Evolutionary conservation across 2,329 filamentous ascomycete genomes (phyloP).

Genomic region (Clonostachys solani): DNA sequence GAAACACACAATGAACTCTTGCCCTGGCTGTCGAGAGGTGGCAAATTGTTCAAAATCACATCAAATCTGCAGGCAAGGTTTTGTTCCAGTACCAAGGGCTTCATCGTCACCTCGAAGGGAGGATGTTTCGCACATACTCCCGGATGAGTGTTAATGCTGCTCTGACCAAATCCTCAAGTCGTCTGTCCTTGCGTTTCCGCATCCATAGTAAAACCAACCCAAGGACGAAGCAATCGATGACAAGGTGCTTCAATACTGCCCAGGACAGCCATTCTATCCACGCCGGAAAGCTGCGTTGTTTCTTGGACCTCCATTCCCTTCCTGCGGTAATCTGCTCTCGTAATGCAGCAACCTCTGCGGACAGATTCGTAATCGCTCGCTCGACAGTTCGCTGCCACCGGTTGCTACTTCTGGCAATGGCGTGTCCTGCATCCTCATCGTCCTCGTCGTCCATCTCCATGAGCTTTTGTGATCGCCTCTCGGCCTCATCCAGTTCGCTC

Average conservation of each 20-base stretch:
- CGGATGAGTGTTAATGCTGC: conserved; percentile 53
- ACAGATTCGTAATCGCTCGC: conserved; percentile 80
- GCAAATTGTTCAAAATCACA: neutral
- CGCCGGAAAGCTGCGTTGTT: conserved; percentile 57
- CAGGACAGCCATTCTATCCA: conserved; percentile 72
- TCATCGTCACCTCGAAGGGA: conserved; percentile 48
- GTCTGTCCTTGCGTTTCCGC: conserved; percentile 64
- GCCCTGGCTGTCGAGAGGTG: too few species aligned
- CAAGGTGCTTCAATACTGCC: conserved; percentile 67
- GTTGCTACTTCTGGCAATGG: conserved; percentile 30
- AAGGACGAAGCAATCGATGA: conserved; percentile 66
- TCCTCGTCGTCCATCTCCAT: conserved; percentile 40
- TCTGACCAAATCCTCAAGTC: conserved; percentile 70
- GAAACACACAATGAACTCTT: too few species aligned
- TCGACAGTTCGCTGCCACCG: conserved; percentile 83
- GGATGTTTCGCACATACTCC: conserved; percentile 54
- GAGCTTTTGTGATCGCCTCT: conserved; percentile 45
- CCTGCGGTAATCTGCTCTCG: conserved; percentile 84
- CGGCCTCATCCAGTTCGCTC: conserved; percentile 74
- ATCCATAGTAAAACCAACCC: conserved; percentile 67
- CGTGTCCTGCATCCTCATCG: conserved; percentile 20
- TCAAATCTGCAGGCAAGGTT: neutral
- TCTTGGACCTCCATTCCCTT: conserved; percentile 64
- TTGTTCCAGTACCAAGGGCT: neutral
- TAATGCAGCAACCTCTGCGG: conserved; percentile 85